Conservation (phyloP, 2,329 filamentous ascomycete genomes). For the Gnomoniopsis smithogilvyi region DNA sequence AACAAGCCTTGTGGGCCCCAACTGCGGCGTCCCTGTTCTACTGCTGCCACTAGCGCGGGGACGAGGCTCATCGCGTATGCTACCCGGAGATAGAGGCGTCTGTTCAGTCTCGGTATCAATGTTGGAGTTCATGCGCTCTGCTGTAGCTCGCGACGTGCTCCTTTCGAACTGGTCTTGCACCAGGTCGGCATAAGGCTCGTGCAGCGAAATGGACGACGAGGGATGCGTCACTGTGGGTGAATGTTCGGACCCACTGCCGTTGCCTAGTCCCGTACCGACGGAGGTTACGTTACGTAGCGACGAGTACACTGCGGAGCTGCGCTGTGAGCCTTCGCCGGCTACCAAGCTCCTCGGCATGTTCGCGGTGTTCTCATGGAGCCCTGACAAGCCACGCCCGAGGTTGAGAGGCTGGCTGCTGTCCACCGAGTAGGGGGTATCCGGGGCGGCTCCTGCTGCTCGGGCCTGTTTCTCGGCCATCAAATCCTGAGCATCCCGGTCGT, state of each 20-base stretch:
- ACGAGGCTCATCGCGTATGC: background rate
- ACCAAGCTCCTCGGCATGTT: slow-evolving; percentile 6
- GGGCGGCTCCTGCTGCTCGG: slow-evolving; percentile 34
- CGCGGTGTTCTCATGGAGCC: slow-evolving; percentile 4
- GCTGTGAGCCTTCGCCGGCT: background rate
- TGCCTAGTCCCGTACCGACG: slow-evolving; percentile 15
- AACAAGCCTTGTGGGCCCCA: slow-evolving; percentile 14
- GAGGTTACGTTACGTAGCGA: slow-evolving; percentile 17
- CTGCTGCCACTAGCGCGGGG: background rate
- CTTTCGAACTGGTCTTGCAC: background rate
- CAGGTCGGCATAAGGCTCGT: background rate
- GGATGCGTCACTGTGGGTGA: background rate
- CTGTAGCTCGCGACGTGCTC: background rate
- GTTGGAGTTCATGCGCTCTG: no score
- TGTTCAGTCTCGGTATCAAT: background rate
- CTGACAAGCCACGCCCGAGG: slow-evolving; percentile 2
- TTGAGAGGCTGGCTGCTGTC: slow-evolving; percentile 22
- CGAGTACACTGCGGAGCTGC: slow-evolving; percentile 6
- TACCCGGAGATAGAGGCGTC: slow-evolving; percentile 8
- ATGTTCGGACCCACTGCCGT: slow-evolving; percentile 12
- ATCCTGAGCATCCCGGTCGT: slow-evolving; percentile 25
- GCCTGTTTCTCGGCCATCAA: slow-evolving; percentile 47
- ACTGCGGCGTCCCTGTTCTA: background rate
- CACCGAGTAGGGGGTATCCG: slow-evolving; percentile 41
- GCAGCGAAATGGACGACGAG: background rate